A percentile compares a stretch with the other conserved stretches of the same genome.
These are phyloP conservation scores for Telopea speciosissima DNA, from an alignment of 177 flowering plant species.

Conservation along the genomic window DNA sequence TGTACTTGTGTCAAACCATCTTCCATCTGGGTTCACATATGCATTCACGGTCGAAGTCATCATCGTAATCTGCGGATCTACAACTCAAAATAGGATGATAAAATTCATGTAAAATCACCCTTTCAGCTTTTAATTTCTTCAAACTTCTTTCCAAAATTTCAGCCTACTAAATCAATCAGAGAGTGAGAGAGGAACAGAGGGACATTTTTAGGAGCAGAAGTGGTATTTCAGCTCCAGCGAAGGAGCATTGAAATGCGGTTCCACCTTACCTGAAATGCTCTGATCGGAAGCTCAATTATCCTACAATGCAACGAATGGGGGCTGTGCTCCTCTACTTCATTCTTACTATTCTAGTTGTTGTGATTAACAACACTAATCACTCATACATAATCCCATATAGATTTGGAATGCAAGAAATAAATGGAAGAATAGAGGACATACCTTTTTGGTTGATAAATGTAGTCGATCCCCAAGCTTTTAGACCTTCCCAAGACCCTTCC, in stretches of 20 bases:
- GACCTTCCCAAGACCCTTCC: no score
- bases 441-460: no score
- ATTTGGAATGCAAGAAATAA: no score
- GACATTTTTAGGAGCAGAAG: no score
- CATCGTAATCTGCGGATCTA: constrained; percentile 6
- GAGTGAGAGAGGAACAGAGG: neutral
- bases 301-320: no score
- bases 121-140: neutral
- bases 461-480: no score
- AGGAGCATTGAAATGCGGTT: neutral
- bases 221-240: no score
- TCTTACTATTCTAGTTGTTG: no score
- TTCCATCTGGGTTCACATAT: neutral
- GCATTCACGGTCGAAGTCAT: constrained; percentile 1
- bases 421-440: no score
- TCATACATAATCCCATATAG: no score
- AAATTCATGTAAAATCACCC: neutral
- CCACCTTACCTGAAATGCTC: constrained; percentile 46
- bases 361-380: no score
- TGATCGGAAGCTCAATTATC: constrained; percentile 37
- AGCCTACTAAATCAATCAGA: neutral
- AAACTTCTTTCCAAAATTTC: neutral
- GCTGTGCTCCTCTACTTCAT: no score
- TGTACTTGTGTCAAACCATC: neutral
- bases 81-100: neutral